phyloP scores from a whole-genome alignment of 805 yeast genomes.

The Tetrapisispora iriomotensis region DNA sequence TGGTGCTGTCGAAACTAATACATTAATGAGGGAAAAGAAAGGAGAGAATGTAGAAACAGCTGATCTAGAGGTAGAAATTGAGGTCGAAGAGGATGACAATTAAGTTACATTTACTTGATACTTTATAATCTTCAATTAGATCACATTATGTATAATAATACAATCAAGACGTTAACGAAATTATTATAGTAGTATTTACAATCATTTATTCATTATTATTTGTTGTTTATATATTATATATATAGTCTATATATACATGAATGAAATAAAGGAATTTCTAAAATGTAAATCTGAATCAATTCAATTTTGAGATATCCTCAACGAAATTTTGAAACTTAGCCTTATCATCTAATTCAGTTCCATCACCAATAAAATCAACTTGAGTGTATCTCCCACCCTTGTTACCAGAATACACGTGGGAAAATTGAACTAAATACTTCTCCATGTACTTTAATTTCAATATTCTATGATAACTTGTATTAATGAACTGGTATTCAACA shows the following conservation, averaged over 20 bases:
- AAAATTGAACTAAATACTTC: conserved; percentile 24
- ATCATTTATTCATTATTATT: too few relatives aligned
- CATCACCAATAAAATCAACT: conserved; percentile 23
- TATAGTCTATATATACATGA: not conserved
- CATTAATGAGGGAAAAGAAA: conserved; percentile 23
- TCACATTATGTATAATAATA: too few relatives aligned
- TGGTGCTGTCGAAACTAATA: conserved; percentile 40
- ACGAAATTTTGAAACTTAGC: conserved; percentile 12
- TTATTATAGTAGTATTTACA: too few relatives aligned
- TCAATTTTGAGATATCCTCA: conserved; percentile 9
- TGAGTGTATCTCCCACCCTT: conserved; percentile 21
- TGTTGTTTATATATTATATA: too few relatives aligned
- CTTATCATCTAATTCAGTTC: conserved; percentile 5
- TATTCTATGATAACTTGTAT: conserved; percentile 17
- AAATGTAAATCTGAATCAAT: not conserved
- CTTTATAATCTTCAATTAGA: too few relatives aligned
- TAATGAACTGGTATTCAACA: conserved; percentile 16
- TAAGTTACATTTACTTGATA: too few relatives aligned
- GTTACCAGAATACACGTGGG: conserved; percentile 22
- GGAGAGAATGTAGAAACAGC: conserved; percentile 32
- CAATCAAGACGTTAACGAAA: too few relatives aligned
- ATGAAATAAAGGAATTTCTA: not conserved
- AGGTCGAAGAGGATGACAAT: conserved; percentile 2
- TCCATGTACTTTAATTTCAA: conserved; percentile 20
- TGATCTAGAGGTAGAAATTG: conserved; percentile 19